phyloP scores from a whole-genome alignment of 2,329 filamentous ascomycete species.

The Didymosphaeria variabile region DNA sequence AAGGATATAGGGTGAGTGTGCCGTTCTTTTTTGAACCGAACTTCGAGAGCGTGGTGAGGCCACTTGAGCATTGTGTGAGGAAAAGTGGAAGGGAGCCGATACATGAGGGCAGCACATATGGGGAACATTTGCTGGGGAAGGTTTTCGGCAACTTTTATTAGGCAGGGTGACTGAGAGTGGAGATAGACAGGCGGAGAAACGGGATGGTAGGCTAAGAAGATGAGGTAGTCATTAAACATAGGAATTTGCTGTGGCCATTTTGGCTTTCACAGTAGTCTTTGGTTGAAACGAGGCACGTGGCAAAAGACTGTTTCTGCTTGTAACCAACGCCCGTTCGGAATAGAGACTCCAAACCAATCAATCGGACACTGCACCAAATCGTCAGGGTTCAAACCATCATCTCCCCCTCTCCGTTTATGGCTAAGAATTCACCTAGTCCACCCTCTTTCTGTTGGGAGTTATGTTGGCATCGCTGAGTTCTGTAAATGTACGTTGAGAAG shows the following conservation, averaged over 20 bases:
- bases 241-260: neutral
- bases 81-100: conserved; percentile 40
- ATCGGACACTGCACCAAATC: too few relatives aligned
- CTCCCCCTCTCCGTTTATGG: too few relatives aligned
- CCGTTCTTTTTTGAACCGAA: conserved; percentile 62
- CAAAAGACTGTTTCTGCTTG: too few relatives aligned
- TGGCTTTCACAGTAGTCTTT: too few relatives aligned
- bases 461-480: neutral
- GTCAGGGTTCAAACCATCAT: too few relatives aligned
- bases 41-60: conserved; percentile 52
- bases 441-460: too few relatives aligned
- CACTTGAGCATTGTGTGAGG: conserved; percentile 50
- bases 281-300: too few relatives aligned
- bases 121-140: conserved; percentile 55
- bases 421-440: too few relatives aligned
- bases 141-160: conserved; percentile 54
- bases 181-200: neutral
- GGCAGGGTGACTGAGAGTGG: neutral
- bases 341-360: too few relatives aligned
- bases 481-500: neutral
- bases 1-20: conserved; percentile 53
- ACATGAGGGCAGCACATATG: conserved; percentile 50
- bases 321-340: too few relatives aligned
- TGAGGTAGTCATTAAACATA: too few relatives aligned
- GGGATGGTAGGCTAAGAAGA: neutral